Evolutionary conservation across 2,329 filamentous ascomycete species (phyloP).

Genomic region (Sclerotinia subarctica): DNA sequence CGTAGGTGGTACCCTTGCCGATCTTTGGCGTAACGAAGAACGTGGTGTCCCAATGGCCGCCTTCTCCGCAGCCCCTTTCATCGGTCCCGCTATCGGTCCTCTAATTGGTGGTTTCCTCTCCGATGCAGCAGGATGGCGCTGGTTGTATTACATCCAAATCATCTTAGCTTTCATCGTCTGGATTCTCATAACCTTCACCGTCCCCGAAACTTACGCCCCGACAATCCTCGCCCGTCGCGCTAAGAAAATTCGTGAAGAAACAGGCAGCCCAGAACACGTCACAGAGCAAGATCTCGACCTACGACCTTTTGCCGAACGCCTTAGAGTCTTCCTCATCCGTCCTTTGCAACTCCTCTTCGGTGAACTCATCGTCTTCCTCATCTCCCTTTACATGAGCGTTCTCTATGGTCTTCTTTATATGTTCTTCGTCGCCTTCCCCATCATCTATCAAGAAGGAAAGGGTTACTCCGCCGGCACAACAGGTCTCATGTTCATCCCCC

Average conservation of each 20-base stretch:
- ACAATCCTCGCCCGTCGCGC: conserved; percentile 71
- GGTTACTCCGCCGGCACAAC: conserved; percentile 71
- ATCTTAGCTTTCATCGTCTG: conserved; percentile 70
- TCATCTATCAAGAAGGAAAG: conserved; percentile 72
- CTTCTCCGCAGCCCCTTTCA: conserved; percentile 78
- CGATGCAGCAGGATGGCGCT: conserved; percentile 71
- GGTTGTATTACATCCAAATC: conserved; percentile 84
- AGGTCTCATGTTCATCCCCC: conserved; percentile 82
- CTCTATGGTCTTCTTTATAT: conserved; percentile 58
- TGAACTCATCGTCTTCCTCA: conserved; percentile 81
- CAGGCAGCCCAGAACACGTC: conserved; percentile 64
- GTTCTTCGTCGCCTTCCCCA: conserved; percentile 52
- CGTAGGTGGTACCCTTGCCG: conserved; percentile 76
- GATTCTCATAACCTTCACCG: conserved; percentile 78
- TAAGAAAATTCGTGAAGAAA: conserved; percentile 65
- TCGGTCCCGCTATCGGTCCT: conserved; percentile 75
- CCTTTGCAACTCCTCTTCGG: conserved; percentile 83
- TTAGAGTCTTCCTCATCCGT: conserved; percentile 72
- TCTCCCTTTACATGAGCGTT: conserved; percentile 77
- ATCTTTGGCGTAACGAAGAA: conserved; percentile 82
- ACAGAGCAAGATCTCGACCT: conserved; percentile 79
- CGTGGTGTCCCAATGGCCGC: conserved; percentile 83
- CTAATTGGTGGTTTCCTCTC: conserved; percentile 74
- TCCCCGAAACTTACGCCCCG: conserved; percentile 85
- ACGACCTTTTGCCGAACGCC: conserved; percentile 63